Base-by-base conservation (phyloP, 1,284 basidiomycete genomes). In the Acaromyces ingoldii region DNA sequence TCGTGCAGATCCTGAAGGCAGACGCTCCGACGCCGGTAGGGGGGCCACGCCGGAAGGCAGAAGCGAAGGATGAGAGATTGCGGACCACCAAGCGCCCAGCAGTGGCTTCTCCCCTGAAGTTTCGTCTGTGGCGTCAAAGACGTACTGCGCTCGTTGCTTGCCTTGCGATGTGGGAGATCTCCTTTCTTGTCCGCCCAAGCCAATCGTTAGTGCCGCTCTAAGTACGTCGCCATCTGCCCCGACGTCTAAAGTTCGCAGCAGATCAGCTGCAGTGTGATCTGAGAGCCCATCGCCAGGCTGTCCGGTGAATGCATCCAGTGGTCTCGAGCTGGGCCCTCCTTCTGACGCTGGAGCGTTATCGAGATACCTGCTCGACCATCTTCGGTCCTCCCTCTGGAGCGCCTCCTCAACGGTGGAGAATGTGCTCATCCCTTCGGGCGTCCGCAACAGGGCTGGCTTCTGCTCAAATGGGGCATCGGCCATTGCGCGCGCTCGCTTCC, bases 361-460 rank as follows among this genome's bases (percentile, higher is more conserved):
- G 28, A 19, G 17, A 25, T 9, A 40, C 13, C 15, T 10, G 6
- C 34, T 11, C 13, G 30, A n/a, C 30, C 30, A 45, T 25, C 34
- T 5, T 29, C 2, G 6, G 25, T 45, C 42, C 25, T 19, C 19
- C n/a, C 22, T n/a, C 17, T n/a, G 19, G 10, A 60, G 26, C 5
- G 37, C 37, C 13, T 55, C 51, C 45, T 73, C 65, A 33, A 73
- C 48, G 26, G 48, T 57, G 15, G 33, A 25, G 33, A 67, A 73
- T 5, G 57, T 53, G 36, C 53, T 41, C 89, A 93, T 93, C 24
- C 84, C 82, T 56, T 84, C 81, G 0, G 84, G 79, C 0, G 87
- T 89, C n/a, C 91, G 84, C 10, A 84, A 74, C 28, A 93, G 81
- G 0, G 89, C 89, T 4, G 83, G 82, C 36, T 65, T 60, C 41